Percentiles rank a stretch among this genome's conserved stretches.
These are phyloP conservation scores for Chalara sp. DNA, from an alignment of 2,329 filamentous ascomycete genomes.

Conservation along the genomic window DNA sequence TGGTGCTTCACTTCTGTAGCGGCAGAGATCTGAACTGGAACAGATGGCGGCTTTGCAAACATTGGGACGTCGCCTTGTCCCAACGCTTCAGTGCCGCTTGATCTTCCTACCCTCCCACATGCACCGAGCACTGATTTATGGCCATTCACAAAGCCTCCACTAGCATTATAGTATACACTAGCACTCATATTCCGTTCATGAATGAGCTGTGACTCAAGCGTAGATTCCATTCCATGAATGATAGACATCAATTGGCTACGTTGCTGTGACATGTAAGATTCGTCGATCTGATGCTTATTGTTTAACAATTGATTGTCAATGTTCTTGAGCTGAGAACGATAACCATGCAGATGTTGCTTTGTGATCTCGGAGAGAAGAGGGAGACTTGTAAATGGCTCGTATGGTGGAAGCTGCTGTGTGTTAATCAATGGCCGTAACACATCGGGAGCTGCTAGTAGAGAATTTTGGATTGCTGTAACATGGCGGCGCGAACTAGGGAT, in stretches of 20 bases:
- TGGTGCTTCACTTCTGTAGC: not conserved
- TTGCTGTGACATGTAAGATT: constrained; percentile 40
- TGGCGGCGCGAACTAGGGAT: constrained; percentile 1
- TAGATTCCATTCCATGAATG: constrained; percentile 17
- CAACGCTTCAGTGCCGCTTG: not conserved
- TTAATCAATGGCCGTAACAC: not conserved
- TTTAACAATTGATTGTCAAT: constrained; percentile 52
- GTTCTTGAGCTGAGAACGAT: constrained; percentile 47
- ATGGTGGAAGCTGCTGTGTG: constrained; percentile 1
- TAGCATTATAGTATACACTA: not conserved
- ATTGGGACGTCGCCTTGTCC: not conserved
- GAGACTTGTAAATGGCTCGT: constrained; percentile 7
- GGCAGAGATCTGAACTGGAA: not conserved
- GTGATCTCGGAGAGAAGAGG: constrained; percentile 10
- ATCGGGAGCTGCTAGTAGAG: not conserved
- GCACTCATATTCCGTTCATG: constrained; percentile 6
- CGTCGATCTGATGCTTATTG: constrained; percentile 58
- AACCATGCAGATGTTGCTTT: constrained; percentile 24
- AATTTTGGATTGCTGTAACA: constrained; percentile 3
- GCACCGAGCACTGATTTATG: not conserved
- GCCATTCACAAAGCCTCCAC: not conserved
- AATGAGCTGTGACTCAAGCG: constrained; percentile 14
- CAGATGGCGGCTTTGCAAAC: not conserved
- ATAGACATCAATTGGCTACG: constrained; percentile 34
- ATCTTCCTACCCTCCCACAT: not conserved